These are phyloP conservation scores for Chaetomium sp. DNA, from an alignment of 2,329 filamentous ascomycete genomes.

Conservation along the genomic window DNA sequence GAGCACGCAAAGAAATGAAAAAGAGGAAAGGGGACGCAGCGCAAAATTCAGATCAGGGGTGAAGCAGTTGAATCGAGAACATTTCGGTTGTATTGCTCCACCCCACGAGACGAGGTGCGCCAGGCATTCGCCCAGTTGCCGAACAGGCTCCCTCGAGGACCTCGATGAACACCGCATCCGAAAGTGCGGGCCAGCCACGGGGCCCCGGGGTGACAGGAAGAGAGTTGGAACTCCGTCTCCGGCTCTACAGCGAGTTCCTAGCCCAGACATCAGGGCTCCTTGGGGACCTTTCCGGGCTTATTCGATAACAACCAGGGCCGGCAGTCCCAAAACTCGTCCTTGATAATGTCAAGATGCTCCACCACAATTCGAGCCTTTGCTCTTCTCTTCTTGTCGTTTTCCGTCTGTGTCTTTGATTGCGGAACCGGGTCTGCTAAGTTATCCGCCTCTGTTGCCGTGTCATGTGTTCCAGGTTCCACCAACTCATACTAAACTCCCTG, in stretches of 20 bases:
- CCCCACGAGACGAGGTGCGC: background rate
- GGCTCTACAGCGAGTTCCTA: background rate
- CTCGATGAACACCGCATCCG: no score
- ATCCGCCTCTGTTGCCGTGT: conserved; percentile 41
- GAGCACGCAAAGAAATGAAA: conserved; percentile 39
- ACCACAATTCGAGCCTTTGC: conserved; percentile 75
- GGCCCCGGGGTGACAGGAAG: no score
- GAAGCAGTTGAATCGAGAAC: background rate
- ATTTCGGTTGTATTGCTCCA: background rate
- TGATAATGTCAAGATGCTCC: conserved; percentile 89
- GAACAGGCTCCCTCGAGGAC: background rate
- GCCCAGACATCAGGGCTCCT: conserved; percentile 37
- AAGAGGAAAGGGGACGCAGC: conserved; percentile 21
- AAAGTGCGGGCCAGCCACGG: no score
- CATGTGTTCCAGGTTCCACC: conserved; percentile 50
- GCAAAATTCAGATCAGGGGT: conserved; percentile 7
- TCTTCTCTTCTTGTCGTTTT: conserved; percentile 75
- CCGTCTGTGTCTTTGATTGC: conserved; percentile 70
- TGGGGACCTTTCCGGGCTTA: conserved; percentile 64
- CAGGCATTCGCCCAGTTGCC: background rate
- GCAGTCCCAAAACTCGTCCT: conserved; percentile 85
- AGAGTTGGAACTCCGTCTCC: no score
- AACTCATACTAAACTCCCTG: conserved; percentile 55
- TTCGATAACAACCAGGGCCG: conserved; percentile 79
- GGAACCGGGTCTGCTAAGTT: conserved; percentile 45